phyloP scores from a whole-genome alignment of 2,329 filamentous ascomycete species.

The Arachnomyces sp. region DNA sequence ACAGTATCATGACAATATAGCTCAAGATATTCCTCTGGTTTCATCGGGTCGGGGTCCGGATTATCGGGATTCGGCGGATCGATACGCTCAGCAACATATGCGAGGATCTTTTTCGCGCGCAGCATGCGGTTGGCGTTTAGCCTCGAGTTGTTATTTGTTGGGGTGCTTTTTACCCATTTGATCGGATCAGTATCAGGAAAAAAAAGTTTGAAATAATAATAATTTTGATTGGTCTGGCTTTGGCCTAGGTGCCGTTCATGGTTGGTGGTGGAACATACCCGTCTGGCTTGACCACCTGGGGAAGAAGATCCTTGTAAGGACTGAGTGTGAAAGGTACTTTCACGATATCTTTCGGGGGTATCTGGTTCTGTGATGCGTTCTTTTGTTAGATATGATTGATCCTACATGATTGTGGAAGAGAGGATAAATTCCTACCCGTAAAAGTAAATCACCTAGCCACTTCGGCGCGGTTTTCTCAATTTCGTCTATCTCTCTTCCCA shows the following conservation, averaged over 20 bases:
- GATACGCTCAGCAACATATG: conserved; percentile 86
- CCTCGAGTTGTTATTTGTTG: conserved; percentile 61
- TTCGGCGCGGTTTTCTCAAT: conserved; percentile 81
- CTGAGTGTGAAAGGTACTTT: conserved; percentile 94
- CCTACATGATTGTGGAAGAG: background rate
- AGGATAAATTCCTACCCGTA: conserved; percentile 45
- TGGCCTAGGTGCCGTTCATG: too few species aligned
- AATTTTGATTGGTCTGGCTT: background rate
- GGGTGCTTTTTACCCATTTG: conserved; percentile 8
- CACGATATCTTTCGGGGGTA: conserved; percentile 79
- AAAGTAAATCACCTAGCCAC: conserved; percentile 83
- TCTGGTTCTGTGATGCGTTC: conserved; percentile 55
- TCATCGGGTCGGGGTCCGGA: conserved; percentile 49
- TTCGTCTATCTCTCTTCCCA: conserved; percentile 68
- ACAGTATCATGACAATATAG: conserved; percentile 91
- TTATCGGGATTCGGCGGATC: conserved; percentile 58
- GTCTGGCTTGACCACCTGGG: conserved; percentile 64
- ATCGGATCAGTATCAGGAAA: conserved; percentile 6
- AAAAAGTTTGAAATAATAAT: background rate
- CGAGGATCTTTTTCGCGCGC: conserved; percentile 84
- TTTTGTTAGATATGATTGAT: background rate
- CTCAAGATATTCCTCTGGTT: conserved; percentile 88
- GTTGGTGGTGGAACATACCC: conserved; percentile 44
- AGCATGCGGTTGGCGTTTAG: conserved; percentile 97
- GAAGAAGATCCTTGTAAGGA: conserved; percentile 67